Base-by-base conservation (phyloP, 805 yeast genomes). In the Kurtzmaniella cleridarum region DNA sequence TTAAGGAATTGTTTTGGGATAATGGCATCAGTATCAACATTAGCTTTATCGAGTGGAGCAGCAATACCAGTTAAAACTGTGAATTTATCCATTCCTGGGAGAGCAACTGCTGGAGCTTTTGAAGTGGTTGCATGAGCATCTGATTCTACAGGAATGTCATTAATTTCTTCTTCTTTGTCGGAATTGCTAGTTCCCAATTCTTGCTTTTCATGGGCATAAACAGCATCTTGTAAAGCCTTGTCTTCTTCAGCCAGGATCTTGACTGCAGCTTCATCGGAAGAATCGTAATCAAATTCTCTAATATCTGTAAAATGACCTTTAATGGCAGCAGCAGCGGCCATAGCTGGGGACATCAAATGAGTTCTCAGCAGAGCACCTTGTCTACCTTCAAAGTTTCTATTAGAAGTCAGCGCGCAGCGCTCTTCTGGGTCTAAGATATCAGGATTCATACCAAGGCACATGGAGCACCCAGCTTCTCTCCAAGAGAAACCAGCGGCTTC, bases 381-480 rank as follows among this genome's bases (percentile, higher is more conserved):
- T 68, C 98, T 90, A 54, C 98, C 98, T 66, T 91, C 97, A 59
- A 93, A 93, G 71, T 93, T 93, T 76, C 98, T 84, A 76, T 93
- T 93, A 16, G 98, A 91, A 14, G 98, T 93, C 11, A 98, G 90
- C 7, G 98, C 98, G 72, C 98, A 93, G 69, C 98, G 81, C 67
- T 93, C 98, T 57, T 84, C 79, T 30, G 98, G 98, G 45, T 81
- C 77, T 58, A 93, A 76, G 53, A 93, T 91, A 71, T 93, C 98
- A 32, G 98, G 97, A 70, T 93, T 93, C 98, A 93, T 93, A 65
- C 98, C 98, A 38, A 93, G 76, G 71, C 98, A 93, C 98, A 93
- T 93, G 31, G 98, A 91, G 70, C 98, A 93, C 45, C 98, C 98
- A 49, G 98, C 98, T 71, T 93, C 98, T 73, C 98, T 84, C 98